phyloP scores from a whole-genome alignment of 805 yeast genomes.

The Starmera caribaea region DNA sequence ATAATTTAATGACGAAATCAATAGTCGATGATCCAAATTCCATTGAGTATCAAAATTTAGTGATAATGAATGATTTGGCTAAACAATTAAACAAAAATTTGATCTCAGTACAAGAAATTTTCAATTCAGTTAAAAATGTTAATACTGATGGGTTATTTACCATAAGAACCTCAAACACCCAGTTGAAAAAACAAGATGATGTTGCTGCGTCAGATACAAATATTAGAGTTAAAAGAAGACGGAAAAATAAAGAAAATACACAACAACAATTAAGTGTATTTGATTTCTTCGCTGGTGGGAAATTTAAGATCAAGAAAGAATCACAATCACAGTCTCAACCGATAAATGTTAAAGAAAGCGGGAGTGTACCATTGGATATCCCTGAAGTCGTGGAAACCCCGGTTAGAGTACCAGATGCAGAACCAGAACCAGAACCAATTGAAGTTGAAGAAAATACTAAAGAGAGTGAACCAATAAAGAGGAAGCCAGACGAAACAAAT shows the following conservation, averaged over 20 bases:
- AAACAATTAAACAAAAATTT: slow-evolving; percentile 11
- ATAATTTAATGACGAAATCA: slow-evolving; percentile 1
- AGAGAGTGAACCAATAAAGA: neutral
- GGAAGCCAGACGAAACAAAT: neutral
- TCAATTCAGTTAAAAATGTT: slow-evolving; percentile 14
- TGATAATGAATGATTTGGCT: slow-evolving; percentile 10
- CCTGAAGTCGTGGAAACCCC: neutral
- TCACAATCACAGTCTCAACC: neutral
- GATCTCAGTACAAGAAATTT: slow-evolving; percentile 19
- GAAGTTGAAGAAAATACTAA: neutral
- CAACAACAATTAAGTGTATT: slow-evolving; percentile 17
- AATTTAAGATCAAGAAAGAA: slow-evolving; percentile 1
- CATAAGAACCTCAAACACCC: slow-evolving; percentile 5
- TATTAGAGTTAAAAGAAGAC: slow-evolving; percentile 3
- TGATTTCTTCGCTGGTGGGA: slow-evolving; percentile 30
- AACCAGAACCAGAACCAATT: too few relatives aligned
- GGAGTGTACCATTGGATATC: neutral
- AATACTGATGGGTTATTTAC: slow-evolving; percentile 6
- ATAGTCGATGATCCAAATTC: neutral
- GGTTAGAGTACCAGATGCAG: neutral
- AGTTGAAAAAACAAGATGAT: neutral
- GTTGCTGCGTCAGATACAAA: slow-evolving; percentile 3
- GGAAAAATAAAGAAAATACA: slow-evolving; percentile 1
- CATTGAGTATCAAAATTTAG: slow-evolving; percentile 3
- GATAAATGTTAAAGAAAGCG: neutral